Conservation (phyloP, 305 asterid species). For the Fraxinus platypoda region DNA sequence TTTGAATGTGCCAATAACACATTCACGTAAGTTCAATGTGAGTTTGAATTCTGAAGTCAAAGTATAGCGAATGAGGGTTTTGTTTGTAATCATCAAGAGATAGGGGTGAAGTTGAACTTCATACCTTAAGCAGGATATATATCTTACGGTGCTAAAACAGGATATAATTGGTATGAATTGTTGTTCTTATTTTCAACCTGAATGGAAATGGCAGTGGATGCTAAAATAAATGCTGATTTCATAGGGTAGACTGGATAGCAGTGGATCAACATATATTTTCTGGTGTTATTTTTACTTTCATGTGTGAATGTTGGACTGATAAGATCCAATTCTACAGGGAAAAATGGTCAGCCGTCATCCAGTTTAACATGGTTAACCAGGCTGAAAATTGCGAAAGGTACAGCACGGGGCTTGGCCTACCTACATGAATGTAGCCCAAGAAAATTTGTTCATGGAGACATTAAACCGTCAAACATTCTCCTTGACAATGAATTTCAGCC, state of each 20-base stretch:
- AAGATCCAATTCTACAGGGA: slow-evolving; percentile 43
- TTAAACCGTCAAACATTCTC: slow-evolving; percentile 92
- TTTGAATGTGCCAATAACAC: background rate
- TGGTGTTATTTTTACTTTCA: background rate
- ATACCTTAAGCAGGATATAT: background rate
- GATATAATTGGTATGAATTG: background rate
- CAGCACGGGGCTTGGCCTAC: slow-evolving; percentile 83
- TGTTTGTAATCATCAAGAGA: background rate
- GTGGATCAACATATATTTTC: background rate
- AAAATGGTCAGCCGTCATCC: slow-evolving; percentile 59
- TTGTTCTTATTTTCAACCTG: background rate
- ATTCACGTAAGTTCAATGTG: background rate
- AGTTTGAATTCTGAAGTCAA: background rate
- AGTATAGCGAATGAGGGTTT: background rate
- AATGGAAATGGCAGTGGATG: background rate
- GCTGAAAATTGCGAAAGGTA: slow-evolving; percentile 66
- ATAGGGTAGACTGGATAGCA: background rate
- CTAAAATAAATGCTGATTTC: background rate
- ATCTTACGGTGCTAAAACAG: background rate
- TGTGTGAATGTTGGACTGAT: background rate
- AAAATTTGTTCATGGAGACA: slow-evolving; percentile 80
- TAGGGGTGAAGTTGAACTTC: background rate
- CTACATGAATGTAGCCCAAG: slow-evolving; percentile 96
- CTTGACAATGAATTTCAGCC: slow-evolving; percentile 78
- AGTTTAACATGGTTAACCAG: slow-evolving; percentile 69